These are phyloP conservation scores for Calocera cornea DNA, from an alignment of 768 basidiomycete species.

Conservation along the genomic window DNA sequence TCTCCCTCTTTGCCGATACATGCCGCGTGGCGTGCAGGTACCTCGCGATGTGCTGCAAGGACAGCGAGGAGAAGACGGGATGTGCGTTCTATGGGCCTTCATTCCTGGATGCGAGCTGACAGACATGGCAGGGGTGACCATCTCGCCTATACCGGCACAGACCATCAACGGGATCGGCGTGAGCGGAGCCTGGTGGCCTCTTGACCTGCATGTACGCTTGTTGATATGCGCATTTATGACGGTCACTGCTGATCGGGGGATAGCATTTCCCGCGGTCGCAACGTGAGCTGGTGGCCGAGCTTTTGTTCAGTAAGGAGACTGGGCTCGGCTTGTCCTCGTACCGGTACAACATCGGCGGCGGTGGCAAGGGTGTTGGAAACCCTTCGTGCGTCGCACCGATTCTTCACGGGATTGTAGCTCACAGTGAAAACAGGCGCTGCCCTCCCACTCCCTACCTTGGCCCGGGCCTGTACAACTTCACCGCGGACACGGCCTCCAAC, in stretches of 20 bases:
- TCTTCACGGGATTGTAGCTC: background rate
- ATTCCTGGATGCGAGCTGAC: background rate
- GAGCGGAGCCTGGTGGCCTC: slow-evolving; percentile 37
- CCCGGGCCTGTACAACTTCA: slow-evolving; percentile 31
- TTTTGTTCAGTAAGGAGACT: slow-evolving; percentile 27
- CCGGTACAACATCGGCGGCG: slow-evolving; percentile 33
- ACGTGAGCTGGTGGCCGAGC: slow-evolving; percentile 30
- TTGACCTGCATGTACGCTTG: slow-evolving; percentile 21
- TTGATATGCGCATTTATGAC: background rate
- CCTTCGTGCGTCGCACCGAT: slow-evolving; percentile 13
- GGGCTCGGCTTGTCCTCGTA: slow-evolving; percentile 33
- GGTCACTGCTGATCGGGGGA: background rate
- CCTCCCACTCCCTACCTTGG: slow-evolving; percentile 13
- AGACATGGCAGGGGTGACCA: background rate
- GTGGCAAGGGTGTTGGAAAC: slow-evolving; percentile 32
- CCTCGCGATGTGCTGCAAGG: background rate
- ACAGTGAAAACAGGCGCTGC: background rate
- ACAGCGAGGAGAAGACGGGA: background rate
- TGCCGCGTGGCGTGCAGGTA: background rate
- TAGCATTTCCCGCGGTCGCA: slow-evolving; percentile 29
- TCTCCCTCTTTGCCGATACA: background rate
- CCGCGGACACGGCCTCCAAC: slow-evolving; percentile 28
- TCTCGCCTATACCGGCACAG: slow-evolving; percentile 16
- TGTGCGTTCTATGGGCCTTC: background rate
- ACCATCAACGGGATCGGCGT: slow-evolving; percentile 32